phyloP scores from a whole-genome alignment of 345 rosid species.

The Syzygium jambos region DNA sequence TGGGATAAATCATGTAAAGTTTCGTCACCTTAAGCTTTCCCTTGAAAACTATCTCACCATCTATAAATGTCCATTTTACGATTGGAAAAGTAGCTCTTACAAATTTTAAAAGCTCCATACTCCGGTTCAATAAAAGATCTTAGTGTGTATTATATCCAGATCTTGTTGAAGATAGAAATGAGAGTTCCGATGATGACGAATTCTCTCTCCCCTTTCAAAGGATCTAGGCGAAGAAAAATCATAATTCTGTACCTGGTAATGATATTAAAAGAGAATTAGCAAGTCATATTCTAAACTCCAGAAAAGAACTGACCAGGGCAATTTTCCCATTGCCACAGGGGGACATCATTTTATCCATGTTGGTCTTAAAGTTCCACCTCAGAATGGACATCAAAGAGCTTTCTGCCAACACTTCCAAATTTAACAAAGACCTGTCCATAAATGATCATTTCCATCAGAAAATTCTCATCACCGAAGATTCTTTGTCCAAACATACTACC shows the following conservation, averaged over 20 bases:
- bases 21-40: background rate
- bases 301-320: conserved; percentile 36
- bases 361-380: conserved; percentile 68
- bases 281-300: background rate
- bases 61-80: background rate
- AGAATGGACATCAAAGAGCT: conserved; percentile 55
- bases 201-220: background rate
- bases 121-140: background rate
- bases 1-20: background rate
- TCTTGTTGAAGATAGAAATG: background rate
- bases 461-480: background rate
- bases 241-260: background rate
- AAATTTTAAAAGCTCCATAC: background rate
- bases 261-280: background rate
- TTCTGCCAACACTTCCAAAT: conserved; percentile 58
- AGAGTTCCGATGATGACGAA: background rate
- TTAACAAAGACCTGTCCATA: conserved; percentile 56
- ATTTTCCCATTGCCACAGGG: conserved; percentile 51
- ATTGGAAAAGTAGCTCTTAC: background rate
- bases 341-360: conserved; percentile 58
- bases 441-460: conserved; percentile 1
- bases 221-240: background rate
- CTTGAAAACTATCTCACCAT: background rate
- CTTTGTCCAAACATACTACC: background rate
- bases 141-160: background rate